phyloP scores from a whole-genome alignment of 1,284 basidiomycete species.

The Clitocybe nebularis region DNA sequence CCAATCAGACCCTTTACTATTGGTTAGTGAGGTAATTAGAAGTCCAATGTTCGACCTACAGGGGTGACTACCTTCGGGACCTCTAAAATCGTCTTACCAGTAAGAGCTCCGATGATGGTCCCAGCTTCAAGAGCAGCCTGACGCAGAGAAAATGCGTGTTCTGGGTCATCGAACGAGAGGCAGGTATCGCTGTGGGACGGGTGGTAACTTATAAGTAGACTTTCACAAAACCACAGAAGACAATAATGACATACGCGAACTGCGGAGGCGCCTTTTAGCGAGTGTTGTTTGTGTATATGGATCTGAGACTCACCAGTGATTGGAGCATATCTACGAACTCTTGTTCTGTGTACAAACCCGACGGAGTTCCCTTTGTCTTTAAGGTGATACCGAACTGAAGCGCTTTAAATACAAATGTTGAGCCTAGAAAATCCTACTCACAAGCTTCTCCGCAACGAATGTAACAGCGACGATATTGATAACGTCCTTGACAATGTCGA shows the following conservation, averaged over 20 bases:
- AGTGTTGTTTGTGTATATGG: slow-evolving; percentile 1
- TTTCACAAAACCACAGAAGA: not conserved
- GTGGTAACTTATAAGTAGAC: not conserved
- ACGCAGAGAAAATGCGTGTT: slow-evolving; percentile 28
- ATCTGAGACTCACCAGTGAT: slow-evolving; percentile 31
- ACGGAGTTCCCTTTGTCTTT: slow-evolving; percentile 51
- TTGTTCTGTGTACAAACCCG: slow-evolving; percentile 49
- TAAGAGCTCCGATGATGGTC: slow-evolving; percentile 28
- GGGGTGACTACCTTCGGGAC: slow-evolving; percentile 15
- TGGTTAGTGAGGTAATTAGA: not conserved
- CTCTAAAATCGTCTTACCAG: slow-evolving; percentile 30
- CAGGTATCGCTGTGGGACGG: slow-evolving; percentile 27
- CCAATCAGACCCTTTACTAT: not conserved
- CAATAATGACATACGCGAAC: slow-evolving; percentile 19
- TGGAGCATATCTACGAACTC: slow-evolving; percentile 51
- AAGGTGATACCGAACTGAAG: slow-evolving; percentile 51
- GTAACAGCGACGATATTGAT: slow-evolving; percentile 50
- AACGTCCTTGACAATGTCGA: slow-evolving; percentile 63
- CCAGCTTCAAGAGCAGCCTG: slow-evolving; percentile 27
- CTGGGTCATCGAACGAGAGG: slow-evolving; percentile 31
- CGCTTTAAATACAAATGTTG: slow-evolving; percentile 2
- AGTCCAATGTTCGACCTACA: not conserved
- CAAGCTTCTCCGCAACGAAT: slow-evolving; percentile 50
- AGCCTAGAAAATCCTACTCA: slow-evolving; percentile 22
- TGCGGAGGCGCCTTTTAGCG: slow-evolving; percentile 6